Evolutionary conservation across 1,139 yeast species (phyloP).

Genomic region (Candida sanyaensis): DNA sequence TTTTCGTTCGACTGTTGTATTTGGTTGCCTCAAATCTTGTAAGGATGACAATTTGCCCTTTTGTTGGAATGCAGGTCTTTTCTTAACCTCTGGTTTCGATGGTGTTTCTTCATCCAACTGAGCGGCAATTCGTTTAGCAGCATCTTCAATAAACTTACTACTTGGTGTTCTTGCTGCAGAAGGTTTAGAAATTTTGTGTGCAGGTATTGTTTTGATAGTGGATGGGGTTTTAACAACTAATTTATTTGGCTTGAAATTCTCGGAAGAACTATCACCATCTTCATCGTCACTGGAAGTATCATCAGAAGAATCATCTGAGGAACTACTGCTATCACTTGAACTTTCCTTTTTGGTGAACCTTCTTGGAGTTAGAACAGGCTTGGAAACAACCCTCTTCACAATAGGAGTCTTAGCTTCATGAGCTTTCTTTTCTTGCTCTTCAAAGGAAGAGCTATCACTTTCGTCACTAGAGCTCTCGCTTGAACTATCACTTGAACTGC

Average conservation of each 20-base stretch:
- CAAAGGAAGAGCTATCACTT: too few species aligned
- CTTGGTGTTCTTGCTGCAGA: not conserved
- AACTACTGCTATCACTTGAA: not conserved
- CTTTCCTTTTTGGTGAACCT: not conserved
- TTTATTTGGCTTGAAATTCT: not conserved
- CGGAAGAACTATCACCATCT: not conserved
- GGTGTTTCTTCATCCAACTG: not conserved
- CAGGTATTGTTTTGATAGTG: not conserved
- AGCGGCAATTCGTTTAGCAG: not conserved
- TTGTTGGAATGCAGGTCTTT: not conserved
- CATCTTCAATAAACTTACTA: not conserved
- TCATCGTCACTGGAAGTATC: not conserved
- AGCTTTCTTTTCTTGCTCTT: not conserved
- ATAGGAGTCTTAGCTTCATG: not conserved
- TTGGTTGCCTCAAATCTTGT: slow-evolving; percentile 10
- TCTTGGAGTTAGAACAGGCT: not conserved
- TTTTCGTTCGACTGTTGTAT: slow-evolving; percentile 11
- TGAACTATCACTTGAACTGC: slow-evolving; percentile 1
- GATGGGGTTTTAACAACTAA: not conserved
- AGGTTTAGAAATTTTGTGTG: not conserved
- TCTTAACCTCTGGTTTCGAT: not conserved
- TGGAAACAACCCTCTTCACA: not conserved
- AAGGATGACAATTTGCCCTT: slow-evolving; percentile 6
- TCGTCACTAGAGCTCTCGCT: slow-evolving; percentile 1
- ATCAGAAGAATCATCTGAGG: not conserved